These are phyloP conservation scores for Coemansia sp. DNA, from an alignment of 192 early-diverging fungal genomes.

Conservation along the genomic window DNA sequence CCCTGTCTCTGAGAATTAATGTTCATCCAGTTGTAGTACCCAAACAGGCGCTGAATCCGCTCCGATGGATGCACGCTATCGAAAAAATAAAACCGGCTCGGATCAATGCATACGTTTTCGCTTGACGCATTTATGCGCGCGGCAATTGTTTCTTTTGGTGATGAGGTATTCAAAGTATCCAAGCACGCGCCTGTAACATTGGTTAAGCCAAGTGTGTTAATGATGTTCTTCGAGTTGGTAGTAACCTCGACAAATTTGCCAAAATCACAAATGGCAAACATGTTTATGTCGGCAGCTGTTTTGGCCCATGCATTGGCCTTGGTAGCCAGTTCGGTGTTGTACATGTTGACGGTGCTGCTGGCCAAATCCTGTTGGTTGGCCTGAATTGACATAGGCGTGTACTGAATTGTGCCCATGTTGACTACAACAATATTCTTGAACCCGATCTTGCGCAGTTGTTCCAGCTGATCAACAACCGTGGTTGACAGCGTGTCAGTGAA, in stretches of 20 bases:
- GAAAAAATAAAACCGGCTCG: constrained; percentile 26
- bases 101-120: constrained; percentile 16
- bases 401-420: constrained; percentile 37
- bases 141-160: neutral
- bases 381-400: constrained; percentile 18
- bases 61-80: constrained; percentile 32
- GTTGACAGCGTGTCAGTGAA: constrained; percentile 16
- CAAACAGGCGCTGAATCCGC: constrained; percentile 35
- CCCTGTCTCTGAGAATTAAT: constrained; percentile 7
- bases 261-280: constrained; percentile 21
- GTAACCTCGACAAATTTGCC: constrained; percentile 25
- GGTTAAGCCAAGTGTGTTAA: constrained; percentile 22
- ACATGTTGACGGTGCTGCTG: neutral
- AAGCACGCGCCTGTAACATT: constrained; percentile 18
- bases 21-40: constrained; percentile 17
- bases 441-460: constrained; percentile 30
- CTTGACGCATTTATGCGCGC: neutral
- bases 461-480: constrained; percentile 22
- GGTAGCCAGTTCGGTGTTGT: no score
- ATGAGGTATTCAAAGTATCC: constrained; percentile 1
- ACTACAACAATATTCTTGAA: constrained; percentile 34
- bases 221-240: constrained; percentile 8
- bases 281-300: neutral
- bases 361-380: constrained; percentile 4
- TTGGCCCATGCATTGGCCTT: constrained; percentile 25